Conservation (phyloP, 2,329 filamentous ascomycete genomes). For the Stagonosporopsis chrysanthemi region DNA sequence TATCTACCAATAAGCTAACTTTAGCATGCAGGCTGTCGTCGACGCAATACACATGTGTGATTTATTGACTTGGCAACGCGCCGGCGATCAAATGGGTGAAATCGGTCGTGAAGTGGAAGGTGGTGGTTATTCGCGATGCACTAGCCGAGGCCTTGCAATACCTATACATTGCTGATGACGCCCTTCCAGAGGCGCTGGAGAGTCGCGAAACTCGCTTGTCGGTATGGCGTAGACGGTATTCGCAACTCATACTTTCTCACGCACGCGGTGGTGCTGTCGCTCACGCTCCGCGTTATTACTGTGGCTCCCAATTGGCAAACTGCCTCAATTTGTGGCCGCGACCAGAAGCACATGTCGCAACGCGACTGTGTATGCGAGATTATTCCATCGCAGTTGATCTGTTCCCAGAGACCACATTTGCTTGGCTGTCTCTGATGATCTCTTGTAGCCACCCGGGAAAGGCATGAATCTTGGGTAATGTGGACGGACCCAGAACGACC, state of each 20-base stretch:
- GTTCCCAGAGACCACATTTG: slow-evolving; percentile 37
- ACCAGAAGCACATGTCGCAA: not conserved
- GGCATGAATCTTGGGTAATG: slow-evolving; percentile 36
- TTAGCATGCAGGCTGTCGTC: slow-evolving; percentile 29
- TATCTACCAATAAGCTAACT: slow-evolving; percentile 40
- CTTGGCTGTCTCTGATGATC: slow-evolving; percentile 40
- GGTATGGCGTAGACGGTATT: slow-evolving; percentile 4
- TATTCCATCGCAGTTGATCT: slow-evolving; percentile 31
- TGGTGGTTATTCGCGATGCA: slow-evolving; percentile 3
- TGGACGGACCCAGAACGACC: slow-evolving; percentile 47
- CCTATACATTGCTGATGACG: slow-evolving; percentile 8
- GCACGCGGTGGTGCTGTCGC: not conserved
- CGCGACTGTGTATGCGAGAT: not conserved
- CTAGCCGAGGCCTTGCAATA: slow-evolving; percentile 12
- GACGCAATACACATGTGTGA: slow-evolving; percentile 11
- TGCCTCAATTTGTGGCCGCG: not conserved
- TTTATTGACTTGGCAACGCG: slow-evolving; percentile 12
- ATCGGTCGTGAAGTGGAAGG: not conserved
- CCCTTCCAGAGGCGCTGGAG: slow-evolving; percentile 1
- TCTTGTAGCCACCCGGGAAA: slow-evolving; percentile 48
- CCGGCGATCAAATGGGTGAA: not conserved
- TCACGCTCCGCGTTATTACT: not conserved
- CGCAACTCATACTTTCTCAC: slow-evolving; percentile 2
- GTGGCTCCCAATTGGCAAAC: slow-evolving; percentile 1
- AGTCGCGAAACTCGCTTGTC: slow-evolving; percentile 2